Percentiles rank a stretch among this genome's conserved stretches.
phyloP scores from a whole-genome alignment of 2,329 filamentous ascomycete genomes.

The Botryotinia calthae region DNA sequence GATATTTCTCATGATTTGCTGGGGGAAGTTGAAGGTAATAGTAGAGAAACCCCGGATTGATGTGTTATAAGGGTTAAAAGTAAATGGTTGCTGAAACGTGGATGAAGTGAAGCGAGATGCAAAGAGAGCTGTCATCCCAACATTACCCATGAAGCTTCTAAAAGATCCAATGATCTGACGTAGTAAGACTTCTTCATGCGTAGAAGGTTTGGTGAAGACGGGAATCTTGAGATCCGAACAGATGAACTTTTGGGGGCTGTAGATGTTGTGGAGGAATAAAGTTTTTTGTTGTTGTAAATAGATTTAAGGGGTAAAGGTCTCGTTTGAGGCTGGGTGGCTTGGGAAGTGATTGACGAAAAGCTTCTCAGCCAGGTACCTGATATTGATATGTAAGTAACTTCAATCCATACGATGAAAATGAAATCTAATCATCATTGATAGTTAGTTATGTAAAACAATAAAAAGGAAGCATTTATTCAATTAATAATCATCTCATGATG shows the following conservation, averaged over 20 bases:
- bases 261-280: neutral
- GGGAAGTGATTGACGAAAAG: neutral
- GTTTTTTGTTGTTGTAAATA: neutral
- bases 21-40: neutral
- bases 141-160: neutral
- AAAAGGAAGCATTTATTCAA: neutral
- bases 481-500: neutral
- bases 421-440: neutral
- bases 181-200: neutral
- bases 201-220: neutral
- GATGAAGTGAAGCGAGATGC: constrained; percentile 14
- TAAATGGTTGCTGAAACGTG: constrained; percentile 9
- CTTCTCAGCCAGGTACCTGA: neutral
- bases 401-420: neutral
- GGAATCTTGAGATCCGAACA: constrained; percentile 2
- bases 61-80: neutral
- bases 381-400: neutral
- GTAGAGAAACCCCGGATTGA: neutral
- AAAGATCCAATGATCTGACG: neutral
- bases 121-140: neutral
- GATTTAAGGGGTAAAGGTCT: neutral
- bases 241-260: neutral
- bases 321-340: neutral
- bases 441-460: neutral
- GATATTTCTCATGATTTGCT: neutral